phyloP scores from a whole-genome alignment of 805 yeast genomes.

The Kodamaea restingae region DNA sequence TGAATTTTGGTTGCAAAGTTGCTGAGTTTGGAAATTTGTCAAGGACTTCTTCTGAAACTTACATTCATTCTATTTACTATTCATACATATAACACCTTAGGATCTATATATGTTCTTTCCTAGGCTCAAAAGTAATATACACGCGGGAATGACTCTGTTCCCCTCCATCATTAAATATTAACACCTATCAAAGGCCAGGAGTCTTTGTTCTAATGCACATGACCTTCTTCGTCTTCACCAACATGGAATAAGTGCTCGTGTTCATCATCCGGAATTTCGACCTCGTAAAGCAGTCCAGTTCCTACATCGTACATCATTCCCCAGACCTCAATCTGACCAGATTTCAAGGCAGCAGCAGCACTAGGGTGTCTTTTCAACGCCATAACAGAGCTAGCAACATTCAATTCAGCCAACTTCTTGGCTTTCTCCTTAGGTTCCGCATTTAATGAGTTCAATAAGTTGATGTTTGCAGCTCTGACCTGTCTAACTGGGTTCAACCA shows the following conservation, averaged over 20 bases:
- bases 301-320: conserved; percentile 83
- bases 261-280: conserved; percentile 39
- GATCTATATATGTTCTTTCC: too few species aligned
- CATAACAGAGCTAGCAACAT: conserved; percentile 68
- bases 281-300: conserved; percentile 55
- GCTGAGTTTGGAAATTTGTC: too few species aligned
- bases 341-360: conserved; percentile 60
- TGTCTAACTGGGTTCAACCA: conserved; percentile 71
- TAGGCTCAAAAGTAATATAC: too few species aligned
- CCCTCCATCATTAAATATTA: too few species aligned
- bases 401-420: conserved; percentile 66
- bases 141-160: too few species aligned
- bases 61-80: too few species aligned
- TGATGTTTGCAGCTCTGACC: conserved; percentile 57
- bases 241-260: conserved; percentile 39
- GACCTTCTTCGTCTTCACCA: conserved; percentile 21
- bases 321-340: conserved; percentile 67
- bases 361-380: conserved; percentile 62
- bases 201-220: not conserved
- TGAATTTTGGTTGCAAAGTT: too few species aligned
- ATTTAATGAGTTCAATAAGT: conserved; percentile 44
- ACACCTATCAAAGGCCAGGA: too few species aligned
- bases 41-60: too few species aligned
- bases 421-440: conserved; percentile 50
- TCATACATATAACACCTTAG: too few species aligned